These are phyloP conservation scores for Fusarium napiforme DNA, from an alignment of 2,329 filamentous ascomycete species.

Conservation along the genomic window DNA sequence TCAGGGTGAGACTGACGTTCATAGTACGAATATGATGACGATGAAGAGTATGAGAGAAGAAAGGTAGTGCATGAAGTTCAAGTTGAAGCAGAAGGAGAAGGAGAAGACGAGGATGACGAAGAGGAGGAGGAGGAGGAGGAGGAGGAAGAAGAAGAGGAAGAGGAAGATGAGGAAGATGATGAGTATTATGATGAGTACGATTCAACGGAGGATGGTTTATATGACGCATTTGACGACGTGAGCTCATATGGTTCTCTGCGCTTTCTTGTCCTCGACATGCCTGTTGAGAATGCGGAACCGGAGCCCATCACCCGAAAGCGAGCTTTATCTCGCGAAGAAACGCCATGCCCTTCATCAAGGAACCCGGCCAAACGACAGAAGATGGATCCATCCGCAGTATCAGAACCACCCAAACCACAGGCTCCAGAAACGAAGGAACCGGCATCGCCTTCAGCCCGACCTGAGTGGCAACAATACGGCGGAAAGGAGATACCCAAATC, in stretches of 20 bases:
- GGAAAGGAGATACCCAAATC: conserved; percentile 4
- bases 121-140: neutral
- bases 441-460: neutral
- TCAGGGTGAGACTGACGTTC: conserved; percentile 7
- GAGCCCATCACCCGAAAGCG: conserved; percentile 22
- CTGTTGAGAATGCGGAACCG: conserved; percentile 17
- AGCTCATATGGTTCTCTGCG: conserved; percentile 16
- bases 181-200: conserved; percentile 16
- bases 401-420: neutral
- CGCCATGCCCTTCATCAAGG: neutral
- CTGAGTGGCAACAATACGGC: conserved; percentile 11
- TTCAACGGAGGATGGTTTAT: neutral
- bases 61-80: neutral
- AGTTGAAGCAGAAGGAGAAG: neutral
- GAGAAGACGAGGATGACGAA: neutral
- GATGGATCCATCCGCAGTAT: conserved; percentile 1
- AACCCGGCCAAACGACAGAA: conserved; percentile 29
- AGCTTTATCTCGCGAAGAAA: conserved; percentile 23
- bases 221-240: conserved; percentile 11
- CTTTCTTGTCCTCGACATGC: conserved; percentile 7
- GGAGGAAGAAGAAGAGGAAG: neutral
- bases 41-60: conserved; percentile 5
- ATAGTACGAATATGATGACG: conserved; percentile 36
- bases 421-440: neutral
- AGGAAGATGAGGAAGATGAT: neutral